A percentile compares a stretch with the other conserved stretches of the same genome.
Conservation (phyloP, 2,329 filamentous ascomycete genomes). For the Alternaria sp. region DNA sequence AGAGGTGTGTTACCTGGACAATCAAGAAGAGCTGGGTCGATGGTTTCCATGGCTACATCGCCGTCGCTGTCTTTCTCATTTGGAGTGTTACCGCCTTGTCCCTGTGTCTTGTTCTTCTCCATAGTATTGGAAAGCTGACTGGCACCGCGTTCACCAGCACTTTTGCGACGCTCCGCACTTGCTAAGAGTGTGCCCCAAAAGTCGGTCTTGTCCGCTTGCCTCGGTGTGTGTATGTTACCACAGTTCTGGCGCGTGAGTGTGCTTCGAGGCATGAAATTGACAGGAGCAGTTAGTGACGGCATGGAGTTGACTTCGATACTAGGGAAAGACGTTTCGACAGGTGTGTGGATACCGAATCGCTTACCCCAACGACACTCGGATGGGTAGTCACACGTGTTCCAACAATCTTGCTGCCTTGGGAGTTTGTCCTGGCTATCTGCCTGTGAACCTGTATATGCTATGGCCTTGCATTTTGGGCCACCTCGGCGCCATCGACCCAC, state of each 20-base stretch:
- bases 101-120: background rate
- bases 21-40: background rate
- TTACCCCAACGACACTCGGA: constrained; percentile 54
- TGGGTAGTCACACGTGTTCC: constrained; percentile 57
- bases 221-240: constrained; percentile 1
- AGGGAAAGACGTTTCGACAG: constrained; percentile 18
- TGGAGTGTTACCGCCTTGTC: background rate
- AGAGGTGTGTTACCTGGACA: background rate
- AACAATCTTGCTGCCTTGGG: constrained; percentile 50
- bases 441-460: background rate
- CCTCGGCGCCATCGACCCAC: constrained; percentile 56
- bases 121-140: constrained; percentile 28
- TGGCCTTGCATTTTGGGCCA: constrained; percentile 10
- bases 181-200: constrained; percentile 40
- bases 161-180: constrained; percentile 37
- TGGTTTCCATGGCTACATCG: constrained; percentile 10
- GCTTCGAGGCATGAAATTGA: constrained; percentile 18
- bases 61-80: constrained; percentile 3
- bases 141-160: background rate
- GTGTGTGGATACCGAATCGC: constrained; percentile 39
- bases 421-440: background rate
- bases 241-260: constrained; percentile 24
- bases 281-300: constrained; percentile 3
- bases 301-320: background rate
- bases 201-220: constrained; percentile 23